A percentile compares a stretch with the other conserved stretches of the same genome.
phyloP scores from a whole-genome alignment of 257 asterid species.

The Echites panduratus region DNA sequence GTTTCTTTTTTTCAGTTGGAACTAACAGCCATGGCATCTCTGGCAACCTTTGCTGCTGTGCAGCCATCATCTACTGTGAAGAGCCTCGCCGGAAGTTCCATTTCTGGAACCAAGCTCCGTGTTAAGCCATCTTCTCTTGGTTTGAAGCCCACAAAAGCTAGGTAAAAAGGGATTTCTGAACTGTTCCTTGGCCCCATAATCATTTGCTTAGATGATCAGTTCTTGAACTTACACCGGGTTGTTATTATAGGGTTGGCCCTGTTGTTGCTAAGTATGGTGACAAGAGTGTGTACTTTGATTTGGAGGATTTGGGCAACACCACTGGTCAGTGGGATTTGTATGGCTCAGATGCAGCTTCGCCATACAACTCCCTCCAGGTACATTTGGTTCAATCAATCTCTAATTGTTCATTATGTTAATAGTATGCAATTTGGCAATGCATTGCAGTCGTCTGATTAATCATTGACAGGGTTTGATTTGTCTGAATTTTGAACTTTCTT shows the following conservation, averaged over 20 bases:
- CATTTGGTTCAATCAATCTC: neutral
- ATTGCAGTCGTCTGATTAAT: neutral
- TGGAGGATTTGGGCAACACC: slow-evolving; percentile 87
- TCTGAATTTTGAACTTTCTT: neutral
- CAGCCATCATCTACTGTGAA: slow-evolving; percentile 55
- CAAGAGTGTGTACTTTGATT: slow-evolving; percentile 88
- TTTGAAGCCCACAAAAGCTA: slow-evolving; percentile 48
- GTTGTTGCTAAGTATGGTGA: slow-evolving; percentile 96
- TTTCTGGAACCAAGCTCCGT: slow-evolving; percentile 67
- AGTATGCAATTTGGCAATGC: neutral
- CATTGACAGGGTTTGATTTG: neutral
- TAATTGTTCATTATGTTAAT: neutral
- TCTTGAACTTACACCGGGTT: neutral
- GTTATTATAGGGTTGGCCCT: slow-evolving; percentile 47
- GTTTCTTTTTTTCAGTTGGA: slow-evolving; percentile 15
- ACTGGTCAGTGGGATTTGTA: slow-evolving; percentile 97
- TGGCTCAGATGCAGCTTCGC: slow-evolving; percentile 97
- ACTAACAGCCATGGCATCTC: slow-evolving; percentile 52
- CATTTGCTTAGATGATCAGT: neutral
- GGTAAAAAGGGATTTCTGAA: slow-evolving; percentile 26
- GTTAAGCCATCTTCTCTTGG: slow-evolving; percentile 51
- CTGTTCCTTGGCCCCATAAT: neutral
- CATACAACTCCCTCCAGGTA: slow-evolving; percentile 87
- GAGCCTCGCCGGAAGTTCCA: slow-evolving; percentile 86
- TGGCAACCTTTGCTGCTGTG: slow-evolving; percentile 55